A percentile compares a stretch with the other conserved stretches of the same genome.
phyloP scores from a whole-genome alignment of 768 basidiomycete genomes.

The Steccherinum ochraceum region DNA sequence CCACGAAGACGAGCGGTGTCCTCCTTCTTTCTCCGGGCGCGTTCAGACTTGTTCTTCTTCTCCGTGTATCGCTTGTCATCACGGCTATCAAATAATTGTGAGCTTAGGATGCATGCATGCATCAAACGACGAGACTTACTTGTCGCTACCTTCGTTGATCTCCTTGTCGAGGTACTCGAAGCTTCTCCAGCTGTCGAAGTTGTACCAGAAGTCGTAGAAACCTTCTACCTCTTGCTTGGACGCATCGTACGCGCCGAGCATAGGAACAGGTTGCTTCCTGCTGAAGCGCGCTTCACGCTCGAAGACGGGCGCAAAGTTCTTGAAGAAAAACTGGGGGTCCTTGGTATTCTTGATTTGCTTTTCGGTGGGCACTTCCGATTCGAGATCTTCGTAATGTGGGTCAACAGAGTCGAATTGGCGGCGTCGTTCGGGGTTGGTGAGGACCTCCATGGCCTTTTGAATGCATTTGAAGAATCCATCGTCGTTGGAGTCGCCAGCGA shows the following conservation, averaged over 20 bases:
- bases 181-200: constrained; percentile 97
- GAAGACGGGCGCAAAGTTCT: constrained; percentile 73
- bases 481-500: constrained; percentile 82
- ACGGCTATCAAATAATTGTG: constrained; percentile 44
- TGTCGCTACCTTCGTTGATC: constrained; percentile 95
- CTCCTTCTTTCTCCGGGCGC: constrained; percentile 94
- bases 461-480: constrained; percentile 99
- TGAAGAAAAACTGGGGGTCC: constrained; percentile 52
- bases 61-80: constrained; percentile 99
- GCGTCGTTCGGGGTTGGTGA: constrained; percentile 79
- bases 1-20: constrained; percentile 85
- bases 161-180: constrained; percentile 99
- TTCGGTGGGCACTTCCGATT: constrained; percentile 71
- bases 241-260: constrained; percentile 64
- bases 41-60: constrained; percentile 99
- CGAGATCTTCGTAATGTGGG: constrained; percentile 62
- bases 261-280: constrained; percentile 73
- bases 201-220: constrained; percentile 99
- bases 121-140: constrained; percentile 45
- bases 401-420: constrained; percentile 98
- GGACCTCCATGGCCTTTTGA: constrained; percentile 94
- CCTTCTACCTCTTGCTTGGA: constrained; percentile 78
- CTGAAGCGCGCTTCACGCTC: constrained; percentile 93
- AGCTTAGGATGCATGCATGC: not conserved
- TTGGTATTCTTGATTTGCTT: constrained; percentile 46